Evolutionary conservation across 2,329 filamentous ascomycete genomes (phyloP).

Genomic region (Eutypella sp.): DNA sequence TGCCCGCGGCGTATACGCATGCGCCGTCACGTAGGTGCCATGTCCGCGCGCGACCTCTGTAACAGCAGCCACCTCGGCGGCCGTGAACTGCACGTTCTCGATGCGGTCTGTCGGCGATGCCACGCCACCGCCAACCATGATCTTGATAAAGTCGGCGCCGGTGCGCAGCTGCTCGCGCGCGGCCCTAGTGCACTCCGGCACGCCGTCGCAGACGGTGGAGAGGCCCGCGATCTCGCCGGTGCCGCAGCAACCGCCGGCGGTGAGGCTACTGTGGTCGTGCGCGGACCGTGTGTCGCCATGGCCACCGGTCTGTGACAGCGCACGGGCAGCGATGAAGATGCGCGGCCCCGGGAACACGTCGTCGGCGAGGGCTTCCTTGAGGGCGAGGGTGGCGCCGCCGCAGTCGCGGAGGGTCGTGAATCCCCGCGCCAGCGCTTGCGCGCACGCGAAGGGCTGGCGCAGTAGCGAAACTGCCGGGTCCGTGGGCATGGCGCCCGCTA

Average conservation of each 20-base stretch:
- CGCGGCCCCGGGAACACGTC: slow-evolving; percentile 50
- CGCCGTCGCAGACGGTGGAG: slow-evolving; percentile 44
- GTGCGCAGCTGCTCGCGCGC: slow-evolving; percentile 45
- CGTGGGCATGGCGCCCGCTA: slow-evolving; percentile 30
- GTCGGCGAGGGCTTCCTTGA: slow-evolving; percentile 54
- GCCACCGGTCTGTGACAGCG: slow-evolving; percentile 53
- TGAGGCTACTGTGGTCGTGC: slow-evolving; percentile 29
- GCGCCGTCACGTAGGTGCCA: slow-evolving; percentile 51
- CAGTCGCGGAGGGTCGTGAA: slow-evolving; percentile 57
- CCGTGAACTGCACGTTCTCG: slow-evolving; percentile 47
- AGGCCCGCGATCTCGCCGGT: slow-evolving; percentile 31
- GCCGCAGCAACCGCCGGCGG: slow-evolving; percentile 38
- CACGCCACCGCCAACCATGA: slow-evolving; percentile 51
- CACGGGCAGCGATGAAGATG: slow-evolving; percentile 49
- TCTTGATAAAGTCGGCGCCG: slow-evolving; percentile 52
- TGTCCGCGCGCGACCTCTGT: slow-evolving; percentile 42
- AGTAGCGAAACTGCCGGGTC: slow-evolving; percentile 34
- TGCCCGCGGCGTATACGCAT: slow-evolving; percentile 50
- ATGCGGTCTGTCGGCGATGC: slow-evolving; percentile 45
- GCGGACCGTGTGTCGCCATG: slow-evolving; percentile 47
- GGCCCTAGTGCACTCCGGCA: slow-evolving; percentile 43
- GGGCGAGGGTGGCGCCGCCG: slow-evolving; percentile 48
- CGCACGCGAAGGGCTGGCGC: slow-evolving; percentile 41
- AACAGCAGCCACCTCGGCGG: slow-evolving; percentile 53
- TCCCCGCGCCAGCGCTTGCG: slow-evolving; percentile 49